phyloP scores from a whole-genome alignment of 306 rosid genomes.

The Dalbergia cultrata region DNA sequence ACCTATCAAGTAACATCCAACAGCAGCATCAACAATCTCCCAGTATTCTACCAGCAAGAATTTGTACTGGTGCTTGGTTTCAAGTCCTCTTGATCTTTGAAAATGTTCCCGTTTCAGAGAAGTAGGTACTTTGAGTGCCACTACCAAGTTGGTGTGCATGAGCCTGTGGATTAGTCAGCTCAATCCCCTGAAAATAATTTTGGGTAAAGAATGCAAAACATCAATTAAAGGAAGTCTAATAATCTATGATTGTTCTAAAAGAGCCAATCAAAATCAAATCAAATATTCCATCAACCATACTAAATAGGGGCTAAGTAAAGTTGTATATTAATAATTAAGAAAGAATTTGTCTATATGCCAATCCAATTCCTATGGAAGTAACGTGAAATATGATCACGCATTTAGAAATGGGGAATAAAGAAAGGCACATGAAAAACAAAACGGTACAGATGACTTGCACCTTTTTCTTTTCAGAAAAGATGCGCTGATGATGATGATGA shows the following conservation, averaged over 20 bases:
- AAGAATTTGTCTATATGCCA: neutral
- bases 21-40: slow-evolving; percentile 1
- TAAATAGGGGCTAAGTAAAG: slow-evolving; percentile 5
- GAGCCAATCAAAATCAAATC: slow-evolving; percentile 18
- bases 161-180: slow-evolving; percentile 96
- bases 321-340: neutral
- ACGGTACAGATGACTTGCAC: too few species aligned
- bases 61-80: slow-evolving; percentile 36
- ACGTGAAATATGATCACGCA: neutral
- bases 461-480: too few species aligned
- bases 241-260: neutral
- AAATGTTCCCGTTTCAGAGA: slow-evolving; percentile 95
- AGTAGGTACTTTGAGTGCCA: slow-evolving; percentile 96
- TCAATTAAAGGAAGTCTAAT: neutral
- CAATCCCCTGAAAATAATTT: slow-evolving; percentile 73
- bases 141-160: slow-evolving; percentile 93
- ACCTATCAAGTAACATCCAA: slow-evolving; percentile 21
- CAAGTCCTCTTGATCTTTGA: slow-evolving; percentile 87
- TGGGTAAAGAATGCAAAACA: slow-evolving; percentile 15
- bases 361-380: neutral
- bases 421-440: too few species aligned
- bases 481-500: too few species aligned
- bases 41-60: neutral
- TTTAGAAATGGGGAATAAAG: neutral
- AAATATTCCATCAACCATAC: slow-evolving; percentile 28